phyloP scores from a whole-genome alignment of 225 moss, liverwort and hornwort species.

The Pseudisothecium myosuroides region DNA sequence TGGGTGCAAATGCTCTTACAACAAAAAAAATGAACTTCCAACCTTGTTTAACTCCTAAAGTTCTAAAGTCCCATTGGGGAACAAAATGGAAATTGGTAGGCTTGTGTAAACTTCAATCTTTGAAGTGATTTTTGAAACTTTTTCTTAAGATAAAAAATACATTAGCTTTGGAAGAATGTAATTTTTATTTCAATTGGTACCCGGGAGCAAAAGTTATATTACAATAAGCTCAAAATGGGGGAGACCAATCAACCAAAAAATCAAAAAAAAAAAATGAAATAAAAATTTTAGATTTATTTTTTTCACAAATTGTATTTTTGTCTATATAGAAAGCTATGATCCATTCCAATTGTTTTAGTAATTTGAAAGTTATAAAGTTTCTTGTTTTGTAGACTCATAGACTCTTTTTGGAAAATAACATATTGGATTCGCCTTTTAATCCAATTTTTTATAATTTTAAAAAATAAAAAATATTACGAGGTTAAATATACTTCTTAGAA shows the following conservation, averaged over 20 bases:
- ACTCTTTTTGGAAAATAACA: background rate
- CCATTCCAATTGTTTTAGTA: too few species aligned
- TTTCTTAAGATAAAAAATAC: background rate
- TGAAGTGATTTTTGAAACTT: background rate
- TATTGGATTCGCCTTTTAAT: too few species aligned
- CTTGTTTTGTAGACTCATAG: background rate
- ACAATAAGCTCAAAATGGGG: background rate
- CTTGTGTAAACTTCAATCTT: background rate
- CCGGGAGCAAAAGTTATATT: fast-evolving
- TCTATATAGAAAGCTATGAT: fast-evolving
- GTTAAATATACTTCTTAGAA: background rate
- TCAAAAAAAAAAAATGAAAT: background rate
- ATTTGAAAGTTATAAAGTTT: background rate
- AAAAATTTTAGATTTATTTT: too few species aligned
- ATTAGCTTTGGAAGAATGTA: fast-evolving
- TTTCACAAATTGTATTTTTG: background rate
- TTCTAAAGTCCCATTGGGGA: fast-evolving
- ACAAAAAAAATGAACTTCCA: background rate
- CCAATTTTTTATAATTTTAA: background rate
- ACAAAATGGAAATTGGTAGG: background rate
- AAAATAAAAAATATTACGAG: fast-evolving
- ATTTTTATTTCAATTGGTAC: background rate
- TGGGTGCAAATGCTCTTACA: background rate
- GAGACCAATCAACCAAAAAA: fast-evolving
- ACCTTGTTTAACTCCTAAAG: background rate